Percentiles rank a stretch among this genome's conserved stretches.
Evolutionary conservation across 257 asterid species (phyloP).

Genomic region (Scutellaria barbata): DNA sequence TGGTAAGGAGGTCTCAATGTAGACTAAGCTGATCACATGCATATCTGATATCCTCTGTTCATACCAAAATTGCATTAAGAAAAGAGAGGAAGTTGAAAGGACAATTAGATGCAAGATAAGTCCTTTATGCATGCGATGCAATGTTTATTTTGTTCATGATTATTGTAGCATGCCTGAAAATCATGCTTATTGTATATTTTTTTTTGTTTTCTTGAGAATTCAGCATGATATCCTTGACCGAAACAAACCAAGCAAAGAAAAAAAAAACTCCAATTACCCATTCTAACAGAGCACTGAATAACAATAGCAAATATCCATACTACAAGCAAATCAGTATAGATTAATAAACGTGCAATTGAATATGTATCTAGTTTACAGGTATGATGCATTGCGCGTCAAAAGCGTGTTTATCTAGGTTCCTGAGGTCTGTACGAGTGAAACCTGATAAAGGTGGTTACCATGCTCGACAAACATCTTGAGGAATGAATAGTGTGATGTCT

Average conservation of each 20-base stretch:
- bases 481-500: neutral
- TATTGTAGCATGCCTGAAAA: constrained; percentile 10
- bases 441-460: neutral
- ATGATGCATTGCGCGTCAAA: neutral
- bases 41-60: neutral
- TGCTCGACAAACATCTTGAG: constrained; percentile 12
- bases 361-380: neutral
- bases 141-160: neutral
- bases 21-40: neutral
- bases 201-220: constrained; percentile 1
- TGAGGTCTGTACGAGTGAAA: neutral
- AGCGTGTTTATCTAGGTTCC: neutral
- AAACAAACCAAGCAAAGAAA: neutral
- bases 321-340: neutral
- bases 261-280: neutral
- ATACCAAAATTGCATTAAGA: neutral
- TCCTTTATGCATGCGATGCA: neutral
- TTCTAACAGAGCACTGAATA: neutral
- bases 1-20: neutral
- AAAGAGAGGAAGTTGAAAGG: neutral
- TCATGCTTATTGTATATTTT: neutral
- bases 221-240: neutral
- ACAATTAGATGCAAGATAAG: neutral
- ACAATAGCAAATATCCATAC: neutral
- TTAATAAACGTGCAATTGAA: neutral